Base-by-base conservation (phyloP, 805 yeast genomes). In the Yarrowia alimentaria region DNA sequence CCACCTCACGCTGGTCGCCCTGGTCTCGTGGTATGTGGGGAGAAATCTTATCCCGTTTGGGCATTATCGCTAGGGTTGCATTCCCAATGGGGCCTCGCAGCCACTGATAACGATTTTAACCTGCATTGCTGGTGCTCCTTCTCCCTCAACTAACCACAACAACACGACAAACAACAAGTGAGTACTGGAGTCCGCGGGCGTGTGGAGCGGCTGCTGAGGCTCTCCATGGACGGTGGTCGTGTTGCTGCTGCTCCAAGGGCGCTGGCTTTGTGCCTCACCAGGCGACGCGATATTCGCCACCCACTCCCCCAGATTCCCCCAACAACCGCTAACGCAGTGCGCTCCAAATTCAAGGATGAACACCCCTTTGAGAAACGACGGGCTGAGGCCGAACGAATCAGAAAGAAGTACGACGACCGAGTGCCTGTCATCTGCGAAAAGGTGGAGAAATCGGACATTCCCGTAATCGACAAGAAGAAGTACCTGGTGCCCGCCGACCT, bases 361-460 rank as follows among this genome's bases (percentile, higher is more conserved):
- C 91, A 87, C 70, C 86, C 98, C 51, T 87, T 91, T 68, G 95
- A 88, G 66, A 87, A 89, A 71, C 85, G 99, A 75, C 83, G 86
- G 74, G 91, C 95, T 4, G 99, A 91, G 70, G 87, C 98, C 28
- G 80, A 84, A 58, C 81, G 97, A 63, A 91, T 91, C 64, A 80
- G 88, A 57, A 82, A 84, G 62, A 85, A 90, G 67, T 93, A 90
- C 71, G 75, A 78, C 52, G 96, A 93, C 66, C 79, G 99, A 59
- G 88, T 93, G 55, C 99, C 99, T 3, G 97, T 85, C 20, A 91
- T 93, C 63, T 93, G 99, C 68, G 99, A 93, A 71, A 84, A 90
- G 70, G 97, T 90, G 30, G 98, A 90, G 70, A 91, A 91, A 70
- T 83, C 95, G 26, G 97, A 93, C 65, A 85, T 93, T 57, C 95